These are phyloP conservation scores for Suillus placidus DNA, from an alignment of 768 basidiomycete genomes.

Conservation along the genomic window DNA sequence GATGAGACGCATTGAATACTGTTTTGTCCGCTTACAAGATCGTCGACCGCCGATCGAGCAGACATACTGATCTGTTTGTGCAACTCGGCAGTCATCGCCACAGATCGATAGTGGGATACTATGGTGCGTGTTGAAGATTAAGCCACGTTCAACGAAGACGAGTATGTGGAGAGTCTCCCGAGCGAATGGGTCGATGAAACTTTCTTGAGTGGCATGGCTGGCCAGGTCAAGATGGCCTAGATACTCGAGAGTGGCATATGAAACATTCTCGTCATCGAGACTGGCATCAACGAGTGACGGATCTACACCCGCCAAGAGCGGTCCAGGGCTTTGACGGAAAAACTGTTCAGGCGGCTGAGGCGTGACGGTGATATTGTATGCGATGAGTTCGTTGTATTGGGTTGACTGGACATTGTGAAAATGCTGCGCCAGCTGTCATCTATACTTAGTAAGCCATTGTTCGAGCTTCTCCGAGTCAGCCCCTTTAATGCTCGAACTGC, in stretches of 20 bases:
- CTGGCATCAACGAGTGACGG: not conserved
- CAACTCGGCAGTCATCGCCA: slow-evolving; percentile 21
- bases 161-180: slow-evolving; percentile 24
- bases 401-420: no score
- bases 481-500: no score
- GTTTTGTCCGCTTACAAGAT: slow-evolving; percentile 17
- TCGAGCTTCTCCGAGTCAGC: no score
- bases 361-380: slow-evolving; percentile 10
- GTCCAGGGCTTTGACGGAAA: not conserved
- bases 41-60: slow-evolving; percentile 15
- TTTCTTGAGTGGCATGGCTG: slow-evolving; percentile 23
- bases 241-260: no score
- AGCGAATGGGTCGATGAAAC: slow-evolving; percentile 27
- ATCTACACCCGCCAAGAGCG: no score
- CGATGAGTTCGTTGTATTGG: slow-evolving; percentile 20
- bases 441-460: no score
- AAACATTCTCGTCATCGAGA: no score
- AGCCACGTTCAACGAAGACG: slow-evolving; percentile 24
- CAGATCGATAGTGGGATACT: slow-evolving; percentile 34
- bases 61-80: slow-evolving; percentile 32
- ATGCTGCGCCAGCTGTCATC: no score
- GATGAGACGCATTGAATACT: slow-evolving; percentile 11
- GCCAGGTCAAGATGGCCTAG: slow-evolving; percentile 17
- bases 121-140: slow-evolving; percentile 19
- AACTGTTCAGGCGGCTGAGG: not conserved